A percentile compares a stretch with the other conserved stretches of the same genome.
Conservation (phyloP, 345 rosid species). For the Citrus sp. region DNA sequence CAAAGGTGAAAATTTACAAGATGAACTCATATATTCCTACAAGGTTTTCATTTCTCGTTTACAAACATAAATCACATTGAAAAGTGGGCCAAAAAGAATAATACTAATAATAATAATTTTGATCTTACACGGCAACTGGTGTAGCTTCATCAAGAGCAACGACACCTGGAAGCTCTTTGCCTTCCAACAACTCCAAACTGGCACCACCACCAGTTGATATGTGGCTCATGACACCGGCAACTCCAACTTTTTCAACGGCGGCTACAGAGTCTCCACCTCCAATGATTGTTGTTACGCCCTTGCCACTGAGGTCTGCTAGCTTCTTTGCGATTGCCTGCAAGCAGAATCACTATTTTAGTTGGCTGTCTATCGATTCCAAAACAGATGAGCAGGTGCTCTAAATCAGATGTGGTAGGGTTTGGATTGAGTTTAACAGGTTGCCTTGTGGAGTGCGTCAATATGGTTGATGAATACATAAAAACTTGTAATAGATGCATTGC, state of each 20-base stretch:
- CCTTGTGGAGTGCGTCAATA: background rate
- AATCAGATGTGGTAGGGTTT: background rate
- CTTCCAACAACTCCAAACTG: constrained; percentile 85
- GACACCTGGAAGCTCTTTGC: constrained; percentile 83
- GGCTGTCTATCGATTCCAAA: background rate
- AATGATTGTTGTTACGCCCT: constrained; percentile 79
- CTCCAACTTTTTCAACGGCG: constrained; percentile 76
- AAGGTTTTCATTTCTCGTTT: constrained; percentile 16
- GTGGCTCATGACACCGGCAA: constrained; percentile 82
- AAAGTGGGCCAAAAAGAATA: background rate
- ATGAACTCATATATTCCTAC: constrained; percentile 18
- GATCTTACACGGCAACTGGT: constrained; percentile 43
- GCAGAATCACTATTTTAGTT: background rate
- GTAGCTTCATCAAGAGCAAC: constrained; percentile 72
- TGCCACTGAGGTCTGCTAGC: constrained; percentile 79
- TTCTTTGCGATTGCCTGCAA: constrained; percentile 84
- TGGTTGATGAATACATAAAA: background rate
- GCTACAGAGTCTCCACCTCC: constrained; percentile 94
- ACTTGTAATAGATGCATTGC: background rate
- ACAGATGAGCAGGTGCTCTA: background rate
- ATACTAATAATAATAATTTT: background rate
- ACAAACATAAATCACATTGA: constrained; percentile 11
- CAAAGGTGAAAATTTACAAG: constrained; percentile 21
- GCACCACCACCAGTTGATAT: constrained; percentile 94
- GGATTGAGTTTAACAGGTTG: background rate